phyloP scores from a whole-genome alignment of 306 rosid genomes.

The Argentina anserina region DNA sequence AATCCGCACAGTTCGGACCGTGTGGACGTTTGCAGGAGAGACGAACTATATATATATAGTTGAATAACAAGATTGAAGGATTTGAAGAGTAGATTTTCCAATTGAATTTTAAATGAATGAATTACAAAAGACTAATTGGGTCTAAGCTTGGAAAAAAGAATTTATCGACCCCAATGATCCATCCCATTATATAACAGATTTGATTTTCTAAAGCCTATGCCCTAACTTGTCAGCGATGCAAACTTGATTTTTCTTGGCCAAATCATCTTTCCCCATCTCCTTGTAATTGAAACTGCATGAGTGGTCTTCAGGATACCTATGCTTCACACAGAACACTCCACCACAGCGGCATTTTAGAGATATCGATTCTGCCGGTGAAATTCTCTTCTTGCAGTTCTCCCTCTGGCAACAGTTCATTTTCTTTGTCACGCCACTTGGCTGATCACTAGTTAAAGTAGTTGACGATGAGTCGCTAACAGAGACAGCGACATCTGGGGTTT shows the following conservation, averaged over 20 bases:
- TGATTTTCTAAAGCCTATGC: neutral
- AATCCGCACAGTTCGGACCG: too few relatives aligned
- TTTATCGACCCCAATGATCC: too few relatives aligned
- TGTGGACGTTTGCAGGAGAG: too few relatives aligned
- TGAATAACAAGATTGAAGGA: too few relatives aligned
- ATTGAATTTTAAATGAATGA: too few relatives aligned
- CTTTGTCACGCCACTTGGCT: neutral
- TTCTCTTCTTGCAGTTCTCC: constrained; percentile 13
- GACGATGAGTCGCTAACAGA: neutral
- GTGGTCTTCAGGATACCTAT: constrained; percentile 19
- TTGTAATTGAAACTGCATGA: constrained; percentile 2
- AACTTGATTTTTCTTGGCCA: constrained; percentile 9
- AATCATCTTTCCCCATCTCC: neutral
- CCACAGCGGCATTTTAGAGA: constrained; percentile 20
- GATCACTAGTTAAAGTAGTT: neutral
- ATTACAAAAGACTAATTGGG: too few relatives aligned
- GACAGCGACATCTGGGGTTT: neutral
- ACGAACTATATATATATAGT: too few relatives aligned
- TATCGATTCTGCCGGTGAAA: neutral
- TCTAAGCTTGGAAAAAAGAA: too few relatives aligned
- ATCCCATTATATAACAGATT: too few relatives aligned
- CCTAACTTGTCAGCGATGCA: constrained; percentile 1
- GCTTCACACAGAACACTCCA: constrained; percentile 16
- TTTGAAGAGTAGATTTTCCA: too few relatives aligned
- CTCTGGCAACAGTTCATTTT: neutral